Evolutionary conservation across 2,329 filamentous ascomycete species (phyloP).

Genomic region (Beauveria medogensis): DNA sequence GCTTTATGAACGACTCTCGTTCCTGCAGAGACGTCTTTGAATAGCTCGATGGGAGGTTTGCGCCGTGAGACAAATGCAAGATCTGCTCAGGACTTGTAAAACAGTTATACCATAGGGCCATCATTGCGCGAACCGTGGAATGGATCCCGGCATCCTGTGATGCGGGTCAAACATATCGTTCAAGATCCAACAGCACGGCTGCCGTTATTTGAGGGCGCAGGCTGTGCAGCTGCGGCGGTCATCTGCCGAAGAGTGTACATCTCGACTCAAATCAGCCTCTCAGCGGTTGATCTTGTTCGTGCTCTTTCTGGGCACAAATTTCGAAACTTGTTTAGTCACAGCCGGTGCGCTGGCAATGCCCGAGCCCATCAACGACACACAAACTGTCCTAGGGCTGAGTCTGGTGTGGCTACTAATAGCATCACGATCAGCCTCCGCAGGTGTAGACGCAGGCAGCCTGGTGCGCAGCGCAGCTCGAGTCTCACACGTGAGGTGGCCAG

Average conservation of each 20-base stretch:
- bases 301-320: neutral
- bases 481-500: constrained; percentile 3
- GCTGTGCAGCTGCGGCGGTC: neutral
- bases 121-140: neutral
- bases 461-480: neutral
- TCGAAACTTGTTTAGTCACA: neutral
- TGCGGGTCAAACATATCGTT: neutral
- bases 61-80: neutral
- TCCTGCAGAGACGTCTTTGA: neutral
- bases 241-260: neutral
- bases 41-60: neutral
- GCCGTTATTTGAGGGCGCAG: neutral
- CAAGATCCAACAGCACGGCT: neutral
- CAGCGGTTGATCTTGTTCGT: neutral
- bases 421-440: neutral
- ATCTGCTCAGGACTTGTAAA: neutral
- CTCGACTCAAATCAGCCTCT: neutral
- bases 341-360: neutral
- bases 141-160: neutral
- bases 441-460: neutral
- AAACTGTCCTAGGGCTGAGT: neutral
- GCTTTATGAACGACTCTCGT: neutral
- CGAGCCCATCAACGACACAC: neutral
- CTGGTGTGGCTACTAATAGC: neutral
- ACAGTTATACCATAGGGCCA: neutral